Evolutionary conservation across 805 yeast genomes (phyloP), one percentile per base, ranked within the genome.

Genomic region (Sugiyamaella mastotermitis): DNA sequence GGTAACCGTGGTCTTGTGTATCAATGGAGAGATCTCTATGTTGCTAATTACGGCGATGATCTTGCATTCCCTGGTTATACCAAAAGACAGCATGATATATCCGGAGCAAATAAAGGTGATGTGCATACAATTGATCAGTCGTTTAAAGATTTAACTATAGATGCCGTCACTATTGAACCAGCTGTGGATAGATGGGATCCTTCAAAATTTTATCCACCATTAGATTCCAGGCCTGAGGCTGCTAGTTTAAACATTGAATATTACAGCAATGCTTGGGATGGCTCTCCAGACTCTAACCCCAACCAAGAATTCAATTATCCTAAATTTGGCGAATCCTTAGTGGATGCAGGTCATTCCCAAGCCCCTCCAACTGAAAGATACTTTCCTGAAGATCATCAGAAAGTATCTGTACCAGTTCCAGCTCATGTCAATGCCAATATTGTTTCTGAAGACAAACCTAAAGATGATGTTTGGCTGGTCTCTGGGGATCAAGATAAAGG

Each of bases 111-210:
- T 10, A 22, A 22, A 31, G n/a, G 8, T 31, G 30, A 15, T 5
- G 5, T 10, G 8, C 18, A 11, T 13, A 27, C 30, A 11, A 27
- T 15, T 27, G n/a, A 10, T 23, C 10, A 23, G 10, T 23, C 10
- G 10, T 10, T 10, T 23, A 23, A 23, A 10, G n/a, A 23, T 10
- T 23, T 23, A 23, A n/a, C 10, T 10, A 23, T 23, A 10, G 26
- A 23, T 10, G 43, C 31, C 2, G 36, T 11, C 15, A 22, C 41
- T 19, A 42, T 50, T 18, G 31, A 32, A 9, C 50, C 52, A 2
- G 48, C 41, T 16, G 38, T 45, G 7, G 38, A 46, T 20, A 25
- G 53, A 24, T 54, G 58, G 58, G 57, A 54, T 27, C 47, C 58
- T 4, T 38, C 52, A 10, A 41, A 42, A 31, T 48, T 41, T 35